Evolutionary conservation across 306 rosid genomes (phyloP), one percentile per base, ranked within the genome.

Genomic region (Datisca glomerata): DNA sequence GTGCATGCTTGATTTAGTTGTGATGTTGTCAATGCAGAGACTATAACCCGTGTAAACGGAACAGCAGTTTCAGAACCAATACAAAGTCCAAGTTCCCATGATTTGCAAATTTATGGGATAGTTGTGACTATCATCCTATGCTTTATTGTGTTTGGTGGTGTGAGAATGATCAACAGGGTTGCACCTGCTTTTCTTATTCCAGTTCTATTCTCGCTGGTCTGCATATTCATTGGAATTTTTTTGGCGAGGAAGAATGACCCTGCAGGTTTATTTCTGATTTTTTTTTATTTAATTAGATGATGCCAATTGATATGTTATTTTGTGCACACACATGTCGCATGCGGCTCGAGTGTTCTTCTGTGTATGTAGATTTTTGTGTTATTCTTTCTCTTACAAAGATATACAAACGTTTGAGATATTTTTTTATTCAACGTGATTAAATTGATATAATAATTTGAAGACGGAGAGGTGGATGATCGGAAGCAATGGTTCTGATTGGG

Each of bases 131-230:
- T 91, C 47, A 3, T 91, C 27, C 72, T 91, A 43, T 84, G 96
- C 86, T 84, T 91, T 68, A 57, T 91, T 68, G 98, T 91, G 53
- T 91, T 91, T 71, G 98, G 98, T 57, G 98, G 98, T 42, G 98
- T 84, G 55, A 91, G 78, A 72, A 91, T 91, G 62, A 91, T 91
- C 57, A 91, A 91, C 61, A 76, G 95, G 74, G 98, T 91, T 61
- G 98, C 98, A 0, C 98, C 98, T 45, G 93, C 98, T 38, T 84
- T 91, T 66, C 96, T 91, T 40, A 56, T 91, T 52, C 86, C 98
- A 39, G 98, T 84, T 57, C 27, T 91, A 59, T 69, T 91, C 74
- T 91, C 98, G 4, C 56, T 91, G 35, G 4, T 69, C 53, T 75
- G 85, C 86, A 91, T 91, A 58, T 80, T 63, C 50, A n/a, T 84